Evolutionary conservation across 2,329 filamentous ascomycete species (phyloP).

Genomic region (Hypoxylon sp.): DNA sequence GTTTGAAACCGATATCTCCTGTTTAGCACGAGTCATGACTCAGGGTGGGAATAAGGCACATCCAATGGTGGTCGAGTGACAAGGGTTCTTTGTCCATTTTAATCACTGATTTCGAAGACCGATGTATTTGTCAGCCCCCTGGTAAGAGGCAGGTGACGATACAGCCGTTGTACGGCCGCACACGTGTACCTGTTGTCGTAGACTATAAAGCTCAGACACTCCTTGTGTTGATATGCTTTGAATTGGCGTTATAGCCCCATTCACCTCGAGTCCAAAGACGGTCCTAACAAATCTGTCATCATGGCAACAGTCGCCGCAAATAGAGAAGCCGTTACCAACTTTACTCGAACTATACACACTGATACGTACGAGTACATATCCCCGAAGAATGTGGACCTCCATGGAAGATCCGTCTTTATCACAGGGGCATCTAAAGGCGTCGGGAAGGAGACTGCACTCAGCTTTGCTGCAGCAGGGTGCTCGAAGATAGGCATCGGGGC

Average conservation of each 20-base stretch:
- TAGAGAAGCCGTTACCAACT: constrained; percentile 21
- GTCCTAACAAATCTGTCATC: constrained; percentile 5
- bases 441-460: constrained; percentile 64
- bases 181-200: not conserved
- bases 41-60: not conserved
- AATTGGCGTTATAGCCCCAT: not conserved
- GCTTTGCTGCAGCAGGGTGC: constrained; percentile 66
- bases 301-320: constrained; percentile 33
- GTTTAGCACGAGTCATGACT: not conserved
- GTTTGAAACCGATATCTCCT: constrained; percentile 30
- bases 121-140: constrained; percentile 1
- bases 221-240: not conserved
- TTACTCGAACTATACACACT: constrained; percentile 42
- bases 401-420: constrained; percentile 60
- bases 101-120: not conserved
- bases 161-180: not conserved
- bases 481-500: constrained; percentile 66
- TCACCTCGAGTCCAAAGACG: not conserved
- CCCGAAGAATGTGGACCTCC: constrained; percentile 44
- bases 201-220: constrained; percentile 15
- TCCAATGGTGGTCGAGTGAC: constrained; percentile 1
- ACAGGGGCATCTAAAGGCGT: constrained; percentile 66
- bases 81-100: not conserved
- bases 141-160: not conserved
- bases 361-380: constrained; percentile 56